Percentiles rank a stretch among this genome's conserved stretches.
phyloP scores from a whole-genome alignment of 768 basidiomycete genomes.

The Chalciporus sphaerocephalus region DNA sequence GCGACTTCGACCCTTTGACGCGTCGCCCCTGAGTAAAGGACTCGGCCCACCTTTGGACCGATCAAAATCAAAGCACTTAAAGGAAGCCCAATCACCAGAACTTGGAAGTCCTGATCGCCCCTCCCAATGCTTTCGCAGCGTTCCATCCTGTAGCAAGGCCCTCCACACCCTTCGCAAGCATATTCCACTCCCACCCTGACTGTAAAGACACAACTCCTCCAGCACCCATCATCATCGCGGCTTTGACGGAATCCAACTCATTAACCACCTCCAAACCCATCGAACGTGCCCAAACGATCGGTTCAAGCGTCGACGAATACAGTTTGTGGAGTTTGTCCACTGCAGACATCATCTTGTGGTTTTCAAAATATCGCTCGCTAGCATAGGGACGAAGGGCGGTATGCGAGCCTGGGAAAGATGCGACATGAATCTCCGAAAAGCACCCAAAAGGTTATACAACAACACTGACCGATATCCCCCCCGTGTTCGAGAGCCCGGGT shows the following conservation, averaged over 20 bases:
- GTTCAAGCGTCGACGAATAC: constrained; percentile 62
- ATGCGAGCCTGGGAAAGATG: constrained; percentile 51
- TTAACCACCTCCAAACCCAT: constrained; percentile 89
- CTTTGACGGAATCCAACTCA: constrained; percentile 80
- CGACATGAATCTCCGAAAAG: background rate
- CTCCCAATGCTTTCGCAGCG: constrained; percentile 28
- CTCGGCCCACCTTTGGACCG: too few relatives aligned
- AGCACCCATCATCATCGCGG: constrained; percentile 76
- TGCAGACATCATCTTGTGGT: constrained; percentile 80
- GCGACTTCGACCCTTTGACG: too few relatives aligned
- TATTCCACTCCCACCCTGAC: constrained; percentile 31
- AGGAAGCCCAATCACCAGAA: too few relatives aligned
- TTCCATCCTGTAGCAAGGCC: constrained; percentile 35
- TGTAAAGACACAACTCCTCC: constrained; percentile 40
- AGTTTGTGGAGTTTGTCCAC: constrained; percentile 90
- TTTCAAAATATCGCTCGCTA: constrained; percentile 75
- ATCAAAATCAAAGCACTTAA: too few relatives aligned
- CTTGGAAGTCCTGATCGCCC: constrained; percentile 11
- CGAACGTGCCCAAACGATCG: constrained; percentile 82
- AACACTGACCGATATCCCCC: constrained; percentile 71
- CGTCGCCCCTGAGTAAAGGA: too few relatives aligned
- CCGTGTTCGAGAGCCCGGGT: constrained; percentile 54
- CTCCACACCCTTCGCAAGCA: constrained; percentile 43
- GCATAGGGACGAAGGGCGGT: constrained; percentile 75
- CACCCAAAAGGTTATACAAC: background rate